Evolutionary conservation across 106 monocot species (phyloP).

Genomic region (Phalaenopsis equestris): DNA sequence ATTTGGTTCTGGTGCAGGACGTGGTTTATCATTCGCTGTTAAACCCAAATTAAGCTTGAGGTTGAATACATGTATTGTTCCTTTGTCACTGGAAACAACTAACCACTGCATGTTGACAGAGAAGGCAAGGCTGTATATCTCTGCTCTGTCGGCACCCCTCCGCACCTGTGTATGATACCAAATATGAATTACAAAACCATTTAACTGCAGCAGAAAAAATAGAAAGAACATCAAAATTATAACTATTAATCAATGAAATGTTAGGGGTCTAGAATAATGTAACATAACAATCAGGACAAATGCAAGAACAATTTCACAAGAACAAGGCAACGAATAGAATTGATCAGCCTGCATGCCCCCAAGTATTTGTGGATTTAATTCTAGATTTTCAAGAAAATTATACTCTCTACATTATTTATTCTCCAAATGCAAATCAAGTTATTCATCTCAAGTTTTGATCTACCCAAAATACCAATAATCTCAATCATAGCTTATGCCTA

Average conservation of each 20-base stretch:
- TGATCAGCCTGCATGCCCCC: not conserved
- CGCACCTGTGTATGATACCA: conserved; percentile 48
- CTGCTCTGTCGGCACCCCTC: conserved; percentile 98
- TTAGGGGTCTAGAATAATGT: not conserved
- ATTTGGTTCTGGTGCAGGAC: conserved; percentile 46
- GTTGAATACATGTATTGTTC: conserved; percentile 91
- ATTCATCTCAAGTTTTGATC: not conserved
- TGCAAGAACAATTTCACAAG: not conserved
- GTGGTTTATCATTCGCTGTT: conserved; percentile 46
- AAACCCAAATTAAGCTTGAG: conserved; percentile 75
- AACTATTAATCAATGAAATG: not conserved
- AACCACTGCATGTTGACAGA: conserved; percentile 81
- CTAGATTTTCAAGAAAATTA: not conserved
- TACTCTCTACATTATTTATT: not conserved
- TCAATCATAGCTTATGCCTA: not conserved
- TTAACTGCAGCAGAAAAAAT: not conserved
- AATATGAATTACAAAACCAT: not conserved
- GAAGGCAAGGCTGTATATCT: conserved; percentile 93
- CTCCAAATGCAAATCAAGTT: not conserved
- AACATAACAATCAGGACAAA: not conserved
- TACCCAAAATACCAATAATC: not conserved
- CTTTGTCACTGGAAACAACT: conserved; percentile 97
- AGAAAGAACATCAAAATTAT: not conserved
- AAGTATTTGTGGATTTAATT: not conserved
- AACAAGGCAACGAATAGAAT: not conserved